These are phyloP conservation scores for Taxawa tesnikishii DNA, from an alignment of 2,329 filamentous ascomycete genomes.

Conservation along the genomic window DNA sequence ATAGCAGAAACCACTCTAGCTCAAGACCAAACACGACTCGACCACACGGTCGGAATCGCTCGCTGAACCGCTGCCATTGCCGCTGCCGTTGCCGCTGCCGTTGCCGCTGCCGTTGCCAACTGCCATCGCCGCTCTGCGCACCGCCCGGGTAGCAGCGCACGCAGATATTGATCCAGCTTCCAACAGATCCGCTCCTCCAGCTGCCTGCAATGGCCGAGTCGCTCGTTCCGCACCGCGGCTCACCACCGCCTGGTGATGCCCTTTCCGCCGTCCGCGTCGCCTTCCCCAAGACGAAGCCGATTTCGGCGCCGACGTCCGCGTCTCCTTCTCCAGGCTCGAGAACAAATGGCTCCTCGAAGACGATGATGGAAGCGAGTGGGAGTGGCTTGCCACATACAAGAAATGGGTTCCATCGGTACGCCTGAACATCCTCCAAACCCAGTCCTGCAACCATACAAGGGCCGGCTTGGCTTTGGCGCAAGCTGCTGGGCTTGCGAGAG, in stretches of 20 bases:
- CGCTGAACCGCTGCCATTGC: too few relatives aligned
- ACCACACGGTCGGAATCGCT: too few relatives aligned
- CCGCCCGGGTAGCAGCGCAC: too few relatives aligned
- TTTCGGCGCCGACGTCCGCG: conserved; percentile 67
- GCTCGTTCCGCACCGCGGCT: background rate
- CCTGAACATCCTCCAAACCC: conserved; percentile 3
- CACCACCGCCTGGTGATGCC: conserved; percentile 2
- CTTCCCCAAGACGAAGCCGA: conserved; percentile 46
- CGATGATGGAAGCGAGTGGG: conserved; percentile 73
- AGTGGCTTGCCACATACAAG: conserved; percentile 59
- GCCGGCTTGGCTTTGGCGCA: background rate
- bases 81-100: background rate
- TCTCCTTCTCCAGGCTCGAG: conserved; percentile 76
- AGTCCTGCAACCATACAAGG: too few relatives aligned
- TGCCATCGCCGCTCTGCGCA: too few relatives aligned
- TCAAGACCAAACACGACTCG: too few relatives aligned
- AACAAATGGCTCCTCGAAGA: conserved; percentile 74
- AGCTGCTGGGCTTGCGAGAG: background rate
- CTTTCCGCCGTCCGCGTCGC: conserved; percentile 12
- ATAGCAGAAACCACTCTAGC: too few relatives aligned
- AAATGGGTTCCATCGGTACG: conserved; percentile 61
- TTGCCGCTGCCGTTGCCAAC: too few relatives aligned
- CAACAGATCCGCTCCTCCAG: too few relatives aligned
- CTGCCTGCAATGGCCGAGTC: conserved; percentile 3
- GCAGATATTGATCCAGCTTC: too few relatives aligned